These are phyloP conservation scores for Acidomyces sp. DNA, from an alignment of 495 filamentous ascomycete species.

Conservation along the genomic window DNA sequence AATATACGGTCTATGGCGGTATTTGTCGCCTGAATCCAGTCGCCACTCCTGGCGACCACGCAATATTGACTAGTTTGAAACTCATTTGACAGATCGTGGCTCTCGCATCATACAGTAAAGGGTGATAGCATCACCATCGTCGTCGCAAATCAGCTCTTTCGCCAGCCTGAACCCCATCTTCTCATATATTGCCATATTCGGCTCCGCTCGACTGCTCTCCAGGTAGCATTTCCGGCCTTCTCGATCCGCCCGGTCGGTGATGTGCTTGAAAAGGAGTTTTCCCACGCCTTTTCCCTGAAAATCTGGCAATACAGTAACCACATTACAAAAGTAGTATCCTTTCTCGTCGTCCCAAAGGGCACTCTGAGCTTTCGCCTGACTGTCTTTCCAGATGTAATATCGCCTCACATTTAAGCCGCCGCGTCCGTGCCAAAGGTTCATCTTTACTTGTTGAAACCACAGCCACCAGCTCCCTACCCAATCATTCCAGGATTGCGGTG, in stretches of 20 bases:
- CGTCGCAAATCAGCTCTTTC: conserved; percentile 49
- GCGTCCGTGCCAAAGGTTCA: conserved; percentile 51
- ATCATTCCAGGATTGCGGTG: conserved; percentile 39
- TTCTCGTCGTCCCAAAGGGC: conserved; percentile 44
- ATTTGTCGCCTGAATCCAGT: too few species aligned
- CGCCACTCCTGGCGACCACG: too few species aligned
- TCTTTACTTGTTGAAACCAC: conserved; percentile 44
- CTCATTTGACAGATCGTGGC: too few species aligned
- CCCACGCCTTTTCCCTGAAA: conserved; percentile 49
- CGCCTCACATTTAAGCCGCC: conserved; percentile 50
- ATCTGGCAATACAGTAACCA: conserved; percentile 48
- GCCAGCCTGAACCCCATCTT: conserved; percentile 49
- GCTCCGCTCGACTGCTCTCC: conserved; percentile 48
- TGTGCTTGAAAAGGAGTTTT: conserved; percentile 42
- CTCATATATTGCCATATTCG: conserved; percentile 54
- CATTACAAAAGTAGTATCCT: conserved; percentile 61
- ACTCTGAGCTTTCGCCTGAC: conserved; percentile 43
- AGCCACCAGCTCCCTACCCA: conserved; percentile 47
- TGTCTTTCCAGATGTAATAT: conserved; percentile 52
- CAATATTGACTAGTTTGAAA: too few species aligned
- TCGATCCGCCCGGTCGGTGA: conserved; percentile 44
- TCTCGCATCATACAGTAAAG: conserved; percentile 42
- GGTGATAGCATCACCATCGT: conserved; percentile 36
- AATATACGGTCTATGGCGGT: too few species aligned
- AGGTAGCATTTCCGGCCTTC: conserved; percentile 51